Evolutionary conservation across 345 rosid genomes (phyloP).

Genomic region (Moricandia moricandioides): DNA sequence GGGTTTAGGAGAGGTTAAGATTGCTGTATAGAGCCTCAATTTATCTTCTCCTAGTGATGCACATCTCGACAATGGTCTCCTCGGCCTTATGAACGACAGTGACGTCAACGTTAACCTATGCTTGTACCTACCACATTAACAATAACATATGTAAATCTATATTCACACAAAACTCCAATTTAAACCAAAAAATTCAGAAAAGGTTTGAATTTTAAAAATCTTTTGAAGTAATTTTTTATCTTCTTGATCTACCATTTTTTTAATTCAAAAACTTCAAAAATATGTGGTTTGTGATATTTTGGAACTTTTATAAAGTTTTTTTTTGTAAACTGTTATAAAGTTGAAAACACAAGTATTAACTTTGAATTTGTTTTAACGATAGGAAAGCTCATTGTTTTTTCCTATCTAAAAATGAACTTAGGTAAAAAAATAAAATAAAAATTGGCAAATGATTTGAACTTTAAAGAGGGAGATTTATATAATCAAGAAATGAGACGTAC

Average conservation of each 20-base stretch:
- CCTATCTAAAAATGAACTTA: background rate
- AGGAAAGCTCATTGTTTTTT: background rate
- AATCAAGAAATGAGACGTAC: slow-evolving; percentile 15
- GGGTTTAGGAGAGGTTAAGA: slow-evolving; percentile 94
- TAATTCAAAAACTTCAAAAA: background rate
- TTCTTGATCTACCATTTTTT: background rate
- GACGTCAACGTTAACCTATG: slow-evolving; percentile 80
- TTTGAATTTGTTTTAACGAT: background rate
- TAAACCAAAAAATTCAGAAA: background rate
- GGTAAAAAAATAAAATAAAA: background rate
- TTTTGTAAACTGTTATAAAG: background rate
- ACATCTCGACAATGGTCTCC: slow-evolving; percentile 82
- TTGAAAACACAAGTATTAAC: background rate
- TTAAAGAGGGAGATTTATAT: background rate
- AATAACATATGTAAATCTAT: background rate
- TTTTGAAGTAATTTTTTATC: background rate
- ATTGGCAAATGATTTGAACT: background rate
- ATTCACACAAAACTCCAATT: background rate
- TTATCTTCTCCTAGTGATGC: slow-evolving; percentile 91
- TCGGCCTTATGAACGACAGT: slow-evolving; percentile 81
- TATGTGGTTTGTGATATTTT: background rate
- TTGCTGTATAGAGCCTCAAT: slow-evolving; percentile 85
- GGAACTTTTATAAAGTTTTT: background rate
- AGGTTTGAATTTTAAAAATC: background rate
- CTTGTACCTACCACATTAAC: slow-evolving; percentile 43